Base-by-base conservation (phyloP, 2,329 filamentous ascomycete species). In the Penicillium sp. region DNA sequence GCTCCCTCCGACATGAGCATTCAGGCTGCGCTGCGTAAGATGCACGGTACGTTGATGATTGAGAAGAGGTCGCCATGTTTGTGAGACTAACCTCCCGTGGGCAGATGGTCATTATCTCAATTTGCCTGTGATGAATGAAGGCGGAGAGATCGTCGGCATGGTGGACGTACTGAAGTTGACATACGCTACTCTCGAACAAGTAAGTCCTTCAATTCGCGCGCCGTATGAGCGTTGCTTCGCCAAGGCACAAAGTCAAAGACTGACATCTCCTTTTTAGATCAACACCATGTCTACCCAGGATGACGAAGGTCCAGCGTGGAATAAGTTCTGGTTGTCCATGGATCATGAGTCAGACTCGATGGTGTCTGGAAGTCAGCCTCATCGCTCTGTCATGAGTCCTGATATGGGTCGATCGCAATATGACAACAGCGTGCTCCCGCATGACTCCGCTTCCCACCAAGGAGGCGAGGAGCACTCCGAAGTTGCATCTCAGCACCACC, bases 1-100 rank as follows among this genome's bases (percentile, higher is more conserved):
- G 93, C 93, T 48, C 90, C 93, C 28, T 88, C 95, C 75, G 91
- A 97, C 70, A 97, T 98, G 93, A 97, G 85, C 70, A 97, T 98
- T 65, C 93, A 98, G 74, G 89, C 91, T 59, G 93, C 93, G 63
- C 82, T 98, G 46, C 85, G 93, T 62, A 98, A 98, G 79, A 98
- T 98, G 93, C 93, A 98, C 68, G 90, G 89, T 93, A 73, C 73
- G 86, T 74, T 40, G 46, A 35, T 29, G 43, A 18, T 26, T 8
- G 7, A 18, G 12, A 29, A 3, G 18, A 27, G 18, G 18, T 18
- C 12, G 13, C 28, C 42, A 4, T 26, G 4, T 12, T 25, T 9
- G 33, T 29, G 45, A 39, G 53, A 11, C 9, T 47, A 40, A 36
- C 56, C 48, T 41, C 53, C 39, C 5, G 12, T 26, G 27, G 42